Evolutionary conservation across 2,329 filamentous ascomycete genomes (phyloP).

Genomic region (Lecanicillium sp.): DNA sequence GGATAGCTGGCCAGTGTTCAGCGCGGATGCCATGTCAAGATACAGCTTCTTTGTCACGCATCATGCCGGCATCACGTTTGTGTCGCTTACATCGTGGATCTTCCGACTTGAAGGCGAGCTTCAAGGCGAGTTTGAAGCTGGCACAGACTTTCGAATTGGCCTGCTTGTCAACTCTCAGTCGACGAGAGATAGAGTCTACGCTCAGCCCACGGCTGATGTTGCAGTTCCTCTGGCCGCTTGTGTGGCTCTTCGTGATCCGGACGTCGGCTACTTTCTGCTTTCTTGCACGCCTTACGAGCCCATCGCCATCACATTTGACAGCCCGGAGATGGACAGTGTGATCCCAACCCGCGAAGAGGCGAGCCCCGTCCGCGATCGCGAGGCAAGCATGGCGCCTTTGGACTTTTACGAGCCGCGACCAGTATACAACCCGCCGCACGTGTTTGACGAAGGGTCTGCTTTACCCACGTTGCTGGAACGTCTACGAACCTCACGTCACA

Average conservation of each 20-base stretch:
- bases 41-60: conserved; percentile 59
- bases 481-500: conserved; percentile 52
- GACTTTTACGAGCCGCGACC: conserved; percentile 57
- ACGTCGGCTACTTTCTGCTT: conserved; percentile 56
- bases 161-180: conserved; percentile 52
- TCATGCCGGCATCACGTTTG: conserved; percentile 49
- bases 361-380: conserved; percentile 33
- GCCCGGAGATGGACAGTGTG: conserved; percentile 42
- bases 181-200: conserved; percentile 50
- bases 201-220: conserved; percentile 39
- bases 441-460: conserved; percentile 49
- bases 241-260: conserved; percentile 49
- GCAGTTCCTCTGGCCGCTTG: conserved; percentile 45
- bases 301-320: conserved; percentile 51
- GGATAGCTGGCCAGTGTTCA: conserved; percentile 57
- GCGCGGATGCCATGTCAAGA: conserved; percentile 50
- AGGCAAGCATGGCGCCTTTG: conserved; percentile 35
- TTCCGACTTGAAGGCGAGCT: conserved; percentile 57
- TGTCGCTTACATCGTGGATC: conserved; percentile 56
- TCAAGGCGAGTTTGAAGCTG: conserved; percentile 45
- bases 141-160: conserved; percentile 54
- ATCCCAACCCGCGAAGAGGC: conserved; percentile 31
- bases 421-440: conserved; percentile 55
- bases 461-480: conserved; percentile 49
- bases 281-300: conserved; percentile 52